phyloP scores from a whole-genome alignment of 345 rosid species.

The Mangifera indica region DNA sequence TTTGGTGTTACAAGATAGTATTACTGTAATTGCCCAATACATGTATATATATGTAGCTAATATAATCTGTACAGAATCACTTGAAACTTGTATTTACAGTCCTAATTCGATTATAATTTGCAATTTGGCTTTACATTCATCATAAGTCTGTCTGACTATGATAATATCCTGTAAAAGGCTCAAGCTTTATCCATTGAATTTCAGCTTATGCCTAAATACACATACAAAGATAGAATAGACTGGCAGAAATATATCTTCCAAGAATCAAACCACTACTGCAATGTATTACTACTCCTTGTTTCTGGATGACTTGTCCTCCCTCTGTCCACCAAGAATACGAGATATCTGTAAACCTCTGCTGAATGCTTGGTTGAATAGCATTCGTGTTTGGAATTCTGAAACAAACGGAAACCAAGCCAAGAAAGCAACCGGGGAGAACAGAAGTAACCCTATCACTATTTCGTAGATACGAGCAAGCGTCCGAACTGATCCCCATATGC shows the following conservation, averaged over 20 bases:
- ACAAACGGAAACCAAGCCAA: constrained; percentile 93
- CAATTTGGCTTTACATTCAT: too few relatives aligned
- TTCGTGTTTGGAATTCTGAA: constrained; percentile 84
- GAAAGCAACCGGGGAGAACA: constrained; percentile 83
- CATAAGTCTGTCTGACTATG: too few relatives aligned
- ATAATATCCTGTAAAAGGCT: too few relatives aligned
- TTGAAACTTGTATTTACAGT: too few relatives aligned
- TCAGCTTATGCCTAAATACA: background rate
- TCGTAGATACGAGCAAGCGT: constrained; percentile 79
- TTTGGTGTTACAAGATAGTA: too few relatives aligned
- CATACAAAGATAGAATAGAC: background rate
- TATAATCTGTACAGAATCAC: too few relatives aligned
- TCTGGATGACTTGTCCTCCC: constrained; percentile 60
- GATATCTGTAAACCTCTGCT: constrained; percentile 92
- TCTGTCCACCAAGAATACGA: constrained; percentile 79
- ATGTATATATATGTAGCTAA: too few relatives aligned
- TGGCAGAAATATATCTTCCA: background rate
- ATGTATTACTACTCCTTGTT: constrained; percentile 41
- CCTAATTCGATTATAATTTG: too few relatives aligned
- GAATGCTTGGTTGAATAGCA: constrained; percentile 94
- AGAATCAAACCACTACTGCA: too few relatives aligned
- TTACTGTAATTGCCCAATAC: too few relatives aligned
- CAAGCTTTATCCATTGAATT: too few relatives aligned
- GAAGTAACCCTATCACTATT: constrained; percentile 64
- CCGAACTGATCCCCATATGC: constrained; percentile 68